Percentiles rank a stretch among this genome's conserved stretches.
Evolutionary conservation across 352 stramenopile species (phyloP).

Genomic region (Phytophthora ohioensis): DNA sequence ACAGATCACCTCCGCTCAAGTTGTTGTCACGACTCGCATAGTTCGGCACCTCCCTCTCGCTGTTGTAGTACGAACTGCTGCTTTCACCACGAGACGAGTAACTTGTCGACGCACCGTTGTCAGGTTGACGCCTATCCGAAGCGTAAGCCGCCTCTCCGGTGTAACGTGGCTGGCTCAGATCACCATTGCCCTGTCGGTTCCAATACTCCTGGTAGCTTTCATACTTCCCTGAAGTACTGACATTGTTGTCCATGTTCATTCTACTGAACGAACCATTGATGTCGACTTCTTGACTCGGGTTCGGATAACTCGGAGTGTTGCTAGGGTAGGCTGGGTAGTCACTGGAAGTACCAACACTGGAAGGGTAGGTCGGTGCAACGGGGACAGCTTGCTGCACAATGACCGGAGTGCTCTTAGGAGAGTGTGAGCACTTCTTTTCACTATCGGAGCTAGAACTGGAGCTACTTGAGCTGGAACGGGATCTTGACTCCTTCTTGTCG

Average conservation of each 20-base stretch:
- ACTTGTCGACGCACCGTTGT: background rate
- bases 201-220: constrained; percentile 41
- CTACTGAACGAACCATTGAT: constrained; percentile 16
- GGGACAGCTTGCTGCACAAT: constrained; percentile 1
- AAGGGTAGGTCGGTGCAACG: constrained; percentile 3
- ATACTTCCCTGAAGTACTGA: constrained; percentile 6
- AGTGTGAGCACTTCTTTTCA: background rate
- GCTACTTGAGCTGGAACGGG: constrained; percentile 20
- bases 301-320: constrained; percentile 7
- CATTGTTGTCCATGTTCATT: constrained; percentile 19
- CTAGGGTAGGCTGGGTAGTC: background rate
- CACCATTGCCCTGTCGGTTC: constrained; percentile 8
- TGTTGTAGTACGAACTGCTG: background rate
- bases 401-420: background rate
- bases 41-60: constrained; percentile 1
- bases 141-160: background rate
- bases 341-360: background rate
- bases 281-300: background rate
- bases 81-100: constrained; percentile 1
- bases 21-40: constrained; percentile 7
- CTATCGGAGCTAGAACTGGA: constrained; percentile 11
- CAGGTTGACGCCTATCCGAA: background rate
- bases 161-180: background rate
- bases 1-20: background rate
- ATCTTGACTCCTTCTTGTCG: background rate